Evolutionary conservation across 352 stramenopile species (phyloP), one percentile per base, ranked within the genome.

Genomic region (Globisporangium cystogenes): DNA sequence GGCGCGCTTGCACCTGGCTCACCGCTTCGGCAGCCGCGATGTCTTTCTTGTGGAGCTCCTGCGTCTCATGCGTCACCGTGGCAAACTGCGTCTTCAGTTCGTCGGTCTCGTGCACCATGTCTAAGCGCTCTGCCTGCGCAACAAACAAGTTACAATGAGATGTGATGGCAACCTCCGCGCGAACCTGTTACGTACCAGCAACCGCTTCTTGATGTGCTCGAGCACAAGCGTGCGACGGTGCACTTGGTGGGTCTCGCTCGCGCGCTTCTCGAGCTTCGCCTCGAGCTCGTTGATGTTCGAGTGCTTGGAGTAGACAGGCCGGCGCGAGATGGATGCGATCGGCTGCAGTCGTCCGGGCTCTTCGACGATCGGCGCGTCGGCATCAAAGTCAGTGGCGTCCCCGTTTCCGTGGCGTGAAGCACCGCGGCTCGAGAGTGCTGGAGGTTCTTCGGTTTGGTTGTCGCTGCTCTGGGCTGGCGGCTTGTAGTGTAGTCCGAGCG

Each of bases 221-320:
- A 87, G 70, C 31, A 90, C 76, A 45, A 90, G 63, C 21, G 74
- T 84, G 29, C 64, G 72, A 3, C 78, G 73, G 36, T 85, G 65
- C 2, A 93, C 69, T 18, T 86, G 63, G 24, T 84, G 71, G 0
- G 74, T 76, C 51, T 88, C 83, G 41, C 72, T 68, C 1, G 65
- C 73, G 21, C 79, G 67, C 10, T 72, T 71, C 42, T 87, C 67
- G n/a, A 94, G 60, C 26, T 82, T 78, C 15, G 54, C 53, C 36
- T 92, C 79, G 12, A 92, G 57, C 20, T 91, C 74, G 44, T 71
- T 74, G 50, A 92, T 94, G 27, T 92, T 92, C 15, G 79, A 87
- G 60, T 87, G 76, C 55, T 94, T 94, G 11, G 83, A 82, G 62
- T 94, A 92, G 54, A 94, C 66, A 0, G 81, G 83, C 3, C 83